phyloP scores from a whole-genome alignment of 768 basidiomycete genomes.

The Boletus insuetus region DNA sequence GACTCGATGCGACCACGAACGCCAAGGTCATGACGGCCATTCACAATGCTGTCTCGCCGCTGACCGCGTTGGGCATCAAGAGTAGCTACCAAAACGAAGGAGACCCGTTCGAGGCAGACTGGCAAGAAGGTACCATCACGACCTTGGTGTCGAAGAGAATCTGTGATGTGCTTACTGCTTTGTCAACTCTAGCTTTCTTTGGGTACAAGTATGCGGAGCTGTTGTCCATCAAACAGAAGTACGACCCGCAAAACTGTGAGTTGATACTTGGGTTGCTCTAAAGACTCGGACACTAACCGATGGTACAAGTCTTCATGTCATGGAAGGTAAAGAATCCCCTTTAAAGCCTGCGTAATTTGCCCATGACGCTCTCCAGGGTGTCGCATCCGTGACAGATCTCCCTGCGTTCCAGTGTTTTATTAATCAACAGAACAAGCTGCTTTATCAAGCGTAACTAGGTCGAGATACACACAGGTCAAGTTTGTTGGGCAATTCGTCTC shows the following conservation, averaged over 20 bases:
- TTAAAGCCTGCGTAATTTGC: background rate
- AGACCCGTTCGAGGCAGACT: constrained; percentile 15
- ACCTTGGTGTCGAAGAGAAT: background rate
- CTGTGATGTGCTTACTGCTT: background rate
- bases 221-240: constrained; percentile 21
- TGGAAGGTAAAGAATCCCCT: constrained; percentile 11
- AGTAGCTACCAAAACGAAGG: constrained; percentile 27
- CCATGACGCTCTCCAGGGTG: background rate
- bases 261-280: background rate
- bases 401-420: constrained; percentile 1
- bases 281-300: background rate
- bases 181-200: constrained; percentile 15
- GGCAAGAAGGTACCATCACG: constrained; percentile 13
- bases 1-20: background rate
- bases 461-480: too few species aligned
- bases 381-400: constrained; percentile 4
- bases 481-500: too few species aligned
- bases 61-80: constrained; percentile 15
- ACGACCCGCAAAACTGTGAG: constrained; percentile 21
- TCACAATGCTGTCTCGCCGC: constrained; percentile 6
- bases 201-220: constrained; percentile 17
- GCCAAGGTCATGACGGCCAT: constrained; percentile 4
- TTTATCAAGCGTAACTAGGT: background rate
- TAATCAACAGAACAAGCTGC: background rate
- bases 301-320: constrained; percentile 14